Conservation (phyloP, 139 green algal species). For the Picochlorum sp. region DNA sequence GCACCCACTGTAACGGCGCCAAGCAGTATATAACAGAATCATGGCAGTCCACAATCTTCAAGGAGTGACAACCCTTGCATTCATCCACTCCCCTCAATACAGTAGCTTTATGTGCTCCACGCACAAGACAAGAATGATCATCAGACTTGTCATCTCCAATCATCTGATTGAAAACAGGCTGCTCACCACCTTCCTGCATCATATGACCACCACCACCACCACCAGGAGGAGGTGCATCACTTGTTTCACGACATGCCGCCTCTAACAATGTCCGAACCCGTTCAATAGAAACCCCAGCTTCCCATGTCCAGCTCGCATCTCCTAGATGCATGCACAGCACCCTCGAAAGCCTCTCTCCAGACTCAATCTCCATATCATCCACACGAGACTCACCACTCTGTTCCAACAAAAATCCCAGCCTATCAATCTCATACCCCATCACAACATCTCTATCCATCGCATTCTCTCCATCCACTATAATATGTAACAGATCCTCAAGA, state of each 20-base stretch:
- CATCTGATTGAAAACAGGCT: background rate
- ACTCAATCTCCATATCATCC: background rate
- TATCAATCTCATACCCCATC: constrained; percentile 49
- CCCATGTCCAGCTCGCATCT: no score
- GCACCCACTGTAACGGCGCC: constrained; percentile 59
- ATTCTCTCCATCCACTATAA: constrained; percentile 14
- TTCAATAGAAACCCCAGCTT: no score
- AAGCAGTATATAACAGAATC: constrained; percentile 79
- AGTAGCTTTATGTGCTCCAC: constrained; percentile 58
- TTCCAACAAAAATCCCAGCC: constrained; percentile 51
- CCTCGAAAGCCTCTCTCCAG: no score
- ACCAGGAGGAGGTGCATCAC: no score
- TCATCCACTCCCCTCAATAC: constrained; percentile 70
- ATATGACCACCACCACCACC: no score
- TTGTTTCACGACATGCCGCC: no score
- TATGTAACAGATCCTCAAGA: constrained; percentile 22
- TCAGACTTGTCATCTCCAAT: background rate
- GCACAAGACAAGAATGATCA: constrained; percentile 21
- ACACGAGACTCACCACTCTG: background rate
- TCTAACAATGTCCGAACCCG: no score
- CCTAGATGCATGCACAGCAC: no score
- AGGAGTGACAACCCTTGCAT: background rate
- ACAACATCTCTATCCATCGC: constrained; percentile 26
- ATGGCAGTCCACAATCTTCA: constrained; percentile 70
- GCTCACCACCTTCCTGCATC: background rate